Base-by-base conservation (phyloP, 441 rosid genomes). In the Adansonia rubrostipa region DNA sequence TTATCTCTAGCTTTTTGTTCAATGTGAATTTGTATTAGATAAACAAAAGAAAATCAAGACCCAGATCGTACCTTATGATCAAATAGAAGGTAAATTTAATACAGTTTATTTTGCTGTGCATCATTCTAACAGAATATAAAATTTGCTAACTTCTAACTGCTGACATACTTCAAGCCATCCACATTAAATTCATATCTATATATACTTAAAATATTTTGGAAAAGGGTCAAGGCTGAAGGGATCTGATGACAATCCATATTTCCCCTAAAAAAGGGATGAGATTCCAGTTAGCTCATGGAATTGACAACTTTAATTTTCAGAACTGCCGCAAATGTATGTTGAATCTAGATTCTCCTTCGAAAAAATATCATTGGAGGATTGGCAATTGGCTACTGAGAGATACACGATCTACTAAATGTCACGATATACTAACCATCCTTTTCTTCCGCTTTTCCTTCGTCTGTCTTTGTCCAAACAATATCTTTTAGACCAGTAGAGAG, bases 401-500 rank as follows among this genome's bases (percentile, higher is more conserved):
- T 33, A 2, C 24, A 51, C 3, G 24, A 0, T 53, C 40, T 24
- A n/a, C 56, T 14, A 54, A 57, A 44, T 73, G 36, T 33, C 3
- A 17, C 4, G 17, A 66, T 66, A 40, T 65, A 66, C 79, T 65
- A 76, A 76, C 79, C 79, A 9, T 76, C 13, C 15, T 50, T 66
- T 53, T 54, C 73, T 65, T 89, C 97, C 80, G 82, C 90, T 63
- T 86, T 85, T 72, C 77, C 88, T 77, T 90, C 97, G 22, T 92
- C 94, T 51, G 77, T 80, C 64, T 97, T 78, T 79, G 86, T 93
- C 99, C 99, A 97, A 33, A 97, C 99, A 70, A 97, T 86, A 77
- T 97, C 99, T 86, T 95, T 97, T 74, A 97, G 88, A 61, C 99
- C 99, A 36, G 94, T 90, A 17, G 98, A 88, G 60, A 97, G 94